Base-by-base conservation (phyloP, 2,329 filamentous ascomycete species). In the Talaromyces sp. region DNA sequence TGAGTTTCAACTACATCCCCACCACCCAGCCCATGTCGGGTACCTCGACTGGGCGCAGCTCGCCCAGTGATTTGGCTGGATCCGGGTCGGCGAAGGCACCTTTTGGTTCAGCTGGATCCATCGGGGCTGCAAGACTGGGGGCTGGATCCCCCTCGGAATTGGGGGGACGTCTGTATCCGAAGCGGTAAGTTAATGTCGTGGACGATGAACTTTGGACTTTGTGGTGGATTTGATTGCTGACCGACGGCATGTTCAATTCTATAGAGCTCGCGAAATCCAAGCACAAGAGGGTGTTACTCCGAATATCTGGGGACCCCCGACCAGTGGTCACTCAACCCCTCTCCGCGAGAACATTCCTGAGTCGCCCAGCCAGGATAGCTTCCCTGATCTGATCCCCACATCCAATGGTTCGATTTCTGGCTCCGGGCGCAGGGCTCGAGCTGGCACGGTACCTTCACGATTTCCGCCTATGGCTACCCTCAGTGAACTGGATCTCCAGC, bases 321-420 rank as follows among this genome's bases (percentile, higher is more conserved):
- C 93, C 51, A 97, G 93, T 72, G 94, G 93, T 61, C 93, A 96
- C 74, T 97, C 93, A 17, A 97, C 93, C 37, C 94, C 94, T 63
- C 83, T 99, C 47, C 90, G 94, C 68, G 94, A 97, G 78, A 97
- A 93, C 61, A 97, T 99, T 56, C 92, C 93, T 59, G 94, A 99
- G 76, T 97, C 93, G 32, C 94, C 94, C 29, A 94, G 89, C 61
- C 83, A 82, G 63, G 93, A 97, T 77, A 93, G 90, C 63, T 97
- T 97, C 65, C 92, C 94, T 53, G 92, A 96, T 73, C 91, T 96
- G 70, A 83, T 88, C 64, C 81, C 89, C 37, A 82, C 88, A 37
- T 82, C 87, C 8, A 83, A 88, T 60, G 83, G 86, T 59, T 82
- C 79, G 52, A 70, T 88, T 55, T 85, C 88, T 62, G 76, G 78